Base-by-base conservation (phyloP, 768 basidiomycete species). In the Aureoboletus auriporus region DNA sequence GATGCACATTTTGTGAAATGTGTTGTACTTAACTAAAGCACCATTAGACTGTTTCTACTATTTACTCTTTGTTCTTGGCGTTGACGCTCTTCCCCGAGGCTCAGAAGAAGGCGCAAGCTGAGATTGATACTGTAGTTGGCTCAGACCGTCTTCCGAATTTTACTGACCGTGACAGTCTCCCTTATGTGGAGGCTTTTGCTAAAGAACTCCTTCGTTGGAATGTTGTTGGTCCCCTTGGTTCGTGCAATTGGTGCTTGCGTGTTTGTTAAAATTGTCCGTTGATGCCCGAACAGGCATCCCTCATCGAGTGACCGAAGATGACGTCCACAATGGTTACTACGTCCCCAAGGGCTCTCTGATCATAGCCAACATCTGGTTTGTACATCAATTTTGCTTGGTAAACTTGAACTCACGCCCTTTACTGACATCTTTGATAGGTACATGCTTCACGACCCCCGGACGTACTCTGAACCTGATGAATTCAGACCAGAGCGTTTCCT, bases 401-500 rank as follows among this genome's bases (percentile, higher is more conserved):
- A 4, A 37, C 14, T 30, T 37, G 20, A 23, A 23, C 20, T 23
- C 20, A 23, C 20, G 20, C 20, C 11, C 6, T 17, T 35, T 27
- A 8, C 23, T 8, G 14, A 50, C 2, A 7, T 2, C 12, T 41
- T 26, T 13, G 16, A 38, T 38, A 69, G 67, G 69, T 46, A 26
- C 39, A 69, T 70, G 59, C 56, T 69, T 4, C 64, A 56, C 46
- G 66, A 69, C 43, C 56, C 66, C 1, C 48, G 50, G 51, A 71
- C 65, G 26, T 85, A 85, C 61, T 57, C 68, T 31, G 69, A 80
- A 38, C 83, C 83, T 4, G 67, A 75, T 50, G 58, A 62, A 44
- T 86, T 85, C 60, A 75, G 74, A 39, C 84, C 84, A 17, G 79
- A 79, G 44, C 77, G 84, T 28, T 85, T 78, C 64, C 68, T 85